phyloP scores from a whole-genome alignment of 768 basidiomycete genomes.

The Amyloporia xantha region DNA sequence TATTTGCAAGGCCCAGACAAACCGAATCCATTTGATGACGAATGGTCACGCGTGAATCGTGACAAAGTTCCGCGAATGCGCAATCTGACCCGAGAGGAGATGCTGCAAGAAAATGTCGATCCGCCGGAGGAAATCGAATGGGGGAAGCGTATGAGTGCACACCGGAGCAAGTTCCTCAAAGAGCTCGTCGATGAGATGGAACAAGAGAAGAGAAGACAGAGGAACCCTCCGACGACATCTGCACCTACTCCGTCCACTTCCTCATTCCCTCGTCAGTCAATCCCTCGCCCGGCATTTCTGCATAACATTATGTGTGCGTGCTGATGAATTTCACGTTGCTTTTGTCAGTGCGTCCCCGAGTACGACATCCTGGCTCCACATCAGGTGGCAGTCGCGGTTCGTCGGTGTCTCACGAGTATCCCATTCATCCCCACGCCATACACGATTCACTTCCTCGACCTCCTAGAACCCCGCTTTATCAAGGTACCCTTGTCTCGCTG shows the following conservation, averaged over 20 bases:
- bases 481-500: background rate
- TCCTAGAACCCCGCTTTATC: background rate
- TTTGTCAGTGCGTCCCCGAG: background rate
- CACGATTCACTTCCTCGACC: background rate
- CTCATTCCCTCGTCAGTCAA: conserved; percentile 7
- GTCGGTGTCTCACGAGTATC: conserved; percentile 21
- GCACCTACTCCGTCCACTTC: conserved; percentile 14
- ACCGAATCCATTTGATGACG: conserved; percentile 73
- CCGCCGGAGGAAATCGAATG: conserved; percentile 70
- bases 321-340: conserved; percentile 10
- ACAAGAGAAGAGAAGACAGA: conserved; percentile 34
- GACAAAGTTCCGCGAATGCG: conserved; percentile 62
- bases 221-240: conserved; percentile 25
- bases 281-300: background rate
- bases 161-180: conserved; percentile 65
- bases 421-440: conserved; percentile 5
- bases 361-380: conserved; percentile 3
- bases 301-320: too few relatives aligned
- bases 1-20: conserved; percentile 64
- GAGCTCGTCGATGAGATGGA: conserved; percentile 49
- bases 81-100: conserved; percentile 47
- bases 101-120: conserved; percentile 68
- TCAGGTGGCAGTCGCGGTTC: conserved; percentile 19
- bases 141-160: conserved; percentile 67
- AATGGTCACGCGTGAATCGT: conserved; percentile 47